phyloP scores from a whole-genome alignment of 2,329 filamentous ascomycete genomes.

The Paracorniculantispora psalliotae region DNA sequence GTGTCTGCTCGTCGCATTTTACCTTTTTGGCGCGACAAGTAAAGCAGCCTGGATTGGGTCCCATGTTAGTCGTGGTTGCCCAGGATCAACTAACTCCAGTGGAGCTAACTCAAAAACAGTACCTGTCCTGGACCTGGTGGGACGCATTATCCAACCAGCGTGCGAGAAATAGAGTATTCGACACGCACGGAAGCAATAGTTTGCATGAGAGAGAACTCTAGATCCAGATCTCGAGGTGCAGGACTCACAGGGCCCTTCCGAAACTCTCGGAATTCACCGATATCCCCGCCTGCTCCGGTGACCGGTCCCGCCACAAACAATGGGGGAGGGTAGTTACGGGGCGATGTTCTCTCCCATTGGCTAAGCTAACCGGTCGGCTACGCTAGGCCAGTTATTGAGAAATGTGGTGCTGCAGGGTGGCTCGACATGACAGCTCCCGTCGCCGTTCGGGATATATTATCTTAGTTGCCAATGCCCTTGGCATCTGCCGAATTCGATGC shows the following conservation, averaged over 20 bases:
- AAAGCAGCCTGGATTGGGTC: neutral
- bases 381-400: neutral
- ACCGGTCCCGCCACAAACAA: neutral
- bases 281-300: neutral
- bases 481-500: neutral
- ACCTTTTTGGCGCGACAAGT: slow-evolving; percentile 14
- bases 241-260: neutral
- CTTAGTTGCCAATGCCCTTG: neutral
- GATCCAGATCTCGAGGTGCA: neutral
- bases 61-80: neutral
- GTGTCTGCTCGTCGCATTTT: slow-evolving; percentile 11
- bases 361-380: neutral
- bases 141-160: neutral
- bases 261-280: neutral
- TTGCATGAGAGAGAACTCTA: neutral
- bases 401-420: neutral
- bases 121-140: neutral
- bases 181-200: neutral
- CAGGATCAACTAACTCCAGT: neutral
- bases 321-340: neutral
- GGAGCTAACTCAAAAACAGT: neutral
- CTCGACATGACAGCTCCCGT: neutral
- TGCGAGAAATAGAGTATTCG: neutral
- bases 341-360: neutral
- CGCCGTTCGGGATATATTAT: neutral